Percentiles rank a stretch among this genome's conserved stretches.
phyloP scores from a whole-genome alignment of 805 yeast genomes.

The Candida nanaspora region DNA sequence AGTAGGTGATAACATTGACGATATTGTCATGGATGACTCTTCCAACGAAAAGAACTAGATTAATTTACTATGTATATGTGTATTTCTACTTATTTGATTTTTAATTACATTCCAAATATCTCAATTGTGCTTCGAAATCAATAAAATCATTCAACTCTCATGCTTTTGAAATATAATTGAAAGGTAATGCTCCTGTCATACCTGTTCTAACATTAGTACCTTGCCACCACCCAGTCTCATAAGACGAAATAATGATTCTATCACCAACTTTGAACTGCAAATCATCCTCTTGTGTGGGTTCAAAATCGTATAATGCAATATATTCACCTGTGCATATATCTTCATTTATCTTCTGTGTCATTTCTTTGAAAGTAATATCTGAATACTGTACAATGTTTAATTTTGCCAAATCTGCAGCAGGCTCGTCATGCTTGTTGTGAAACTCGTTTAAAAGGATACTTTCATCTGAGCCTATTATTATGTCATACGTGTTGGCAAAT shows the following conservation, averaged over 20 bases:
- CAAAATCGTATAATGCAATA: slow-evolving; percentile 33
- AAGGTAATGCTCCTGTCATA: slow-evolving; percentile 36
- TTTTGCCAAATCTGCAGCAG: slow-evolving; percentile 3
- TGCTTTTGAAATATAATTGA: slow-evolving; percentile 31
- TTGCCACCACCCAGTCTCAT: slow-evolving; percentile 35
- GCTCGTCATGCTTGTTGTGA: slow-evolving; percentile 4
- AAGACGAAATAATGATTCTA: slow-evolving; percentile 30
- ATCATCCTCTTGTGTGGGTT: slow-evolving; percentile 32
- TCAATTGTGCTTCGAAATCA: too few species aligned
- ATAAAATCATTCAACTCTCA: too few species aligned
- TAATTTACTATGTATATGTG: not conserved
- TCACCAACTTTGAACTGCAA: slow-evolving; percentile 37
- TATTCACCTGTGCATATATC: slow-evolving; percentile 13
- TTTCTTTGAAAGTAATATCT: slow-evolving; percentile 8
- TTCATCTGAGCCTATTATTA: slow-evolving; percentile 3
- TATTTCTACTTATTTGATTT: not conserved
- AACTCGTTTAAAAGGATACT: slow-evolving; percentile 1
- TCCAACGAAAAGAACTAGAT: not conserved
- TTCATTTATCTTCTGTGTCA: slow-evolving; percentile 2
- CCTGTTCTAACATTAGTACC: slow-evolving; percentile 33
- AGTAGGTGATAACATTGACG: slow-evolving; percentile 7
- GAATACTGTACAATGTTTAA: slow-evolving; percentile 11
- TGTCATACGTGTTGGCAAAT: slow-evolving; percentile 3
- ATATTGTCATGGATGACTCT: slow-evolving; percentile 5
- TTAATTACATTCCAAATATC: too few species aligned